A percentile compares a stretch with the other conserved stretches of the same genome.
Evolutionary conservation across 352 stramenopile genomes (phyloP).

Genomic region (Phytophthora pini): DNA sequence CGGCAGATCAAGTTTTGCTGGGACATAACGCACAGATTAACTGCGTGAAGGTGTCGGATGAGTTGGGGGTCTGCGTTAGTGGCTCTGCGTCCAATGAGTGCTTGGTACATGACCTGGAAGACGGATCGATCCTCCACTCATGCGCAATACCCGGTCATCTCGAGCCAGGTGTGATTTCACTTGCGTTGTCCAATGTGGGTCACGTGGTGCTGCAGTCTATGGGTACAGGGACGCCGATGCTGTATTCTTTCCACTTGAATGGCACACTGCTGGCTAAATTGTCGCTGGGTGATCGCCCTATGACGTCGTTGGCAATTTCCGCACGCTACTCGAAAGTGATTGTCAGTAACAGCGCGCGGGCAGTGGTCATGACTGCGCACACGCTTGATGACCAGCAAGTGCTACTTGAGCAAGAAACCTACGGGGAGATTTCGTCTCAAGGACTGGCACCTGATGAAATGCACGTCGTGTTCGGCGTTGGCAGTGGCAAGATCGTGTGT

Average conservation of each 20-base stretch:
- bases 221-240: slow-evolving; percentile 49
- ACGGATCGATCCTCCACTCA: slow-evolving; percentile 71
- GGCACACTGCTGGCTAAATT: slow-evolving; percentile 59
- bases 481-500: slow-evolving; percentile 58
- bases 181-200: slow-evolving; percentile 72
- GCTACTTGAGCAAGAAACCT: slow-evolving; percentile 50
- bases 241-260: slow-evolving; percentile 84
- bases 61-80: slow-evolving; percentile 78
- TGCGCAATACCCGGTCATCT: slow-evolving; percentile 53
- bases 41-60: slow-evolving; percentile 71
- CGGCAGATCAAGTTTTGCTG: slow-evolving; percentile 77
- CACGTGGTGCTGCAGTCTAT: slow-evolving; percentile 80
- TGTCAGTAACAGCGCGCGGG: slow-evolving; percentile 61
- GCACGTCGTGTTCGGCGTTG: slow-evolving; percentile 75
- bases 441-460: slow-evolving; percentile 77
- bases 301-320: slow-evolving; percentile 64
- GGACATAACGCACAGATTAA: slow-evolving; percentile 71
- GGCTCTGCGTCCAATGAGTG: slow-evolving; percentile 75
- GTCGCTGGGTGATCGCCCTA: slow-evolving; percentile 40
- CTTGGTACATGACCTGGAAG: slow-evolving; percentile 63
- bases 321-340: slow-evolving; percentile 73
- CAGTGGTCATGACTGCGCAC: slow-evolving; percentile 55
- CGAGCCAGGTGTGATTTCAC: slow-evolving; percentile 54
- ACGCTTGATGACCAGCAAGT: slow-evolving; percentile 57
- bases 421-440: slow-evolving; percentile 67